Conservation (phyloP, 805 yeast genomes). For the Hyphopichia homilentoma region DNA sequence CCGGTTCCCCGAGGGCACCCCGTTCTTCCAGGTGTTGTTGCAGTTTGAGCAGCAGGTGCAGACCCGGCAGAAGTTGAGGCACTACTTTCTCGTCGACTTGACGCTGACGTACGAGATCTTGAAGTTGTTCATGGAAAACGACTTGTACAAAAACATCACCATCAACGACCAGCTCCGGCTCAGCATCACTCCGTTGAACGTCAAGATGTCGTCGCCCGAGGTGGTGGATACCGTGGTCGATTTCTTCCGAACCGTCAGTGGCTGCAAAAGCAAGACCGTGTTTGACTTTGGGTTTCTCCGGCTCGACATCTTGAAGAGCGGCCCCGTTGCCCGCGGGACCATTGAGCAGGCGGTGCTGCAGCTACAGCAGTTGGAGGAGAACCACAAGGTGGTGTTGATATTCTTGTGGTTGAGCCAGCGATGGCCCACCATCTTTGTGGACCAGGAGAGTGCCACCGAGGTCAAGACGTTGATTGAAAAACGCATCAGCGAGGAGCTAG, state of each 20-base stretch:
- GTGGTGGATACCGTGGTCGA: conserved; percentile 41
- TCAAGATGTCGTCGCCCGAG: conserved; percentile 27
- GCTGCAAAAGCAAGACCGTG: conserved; percentile 50
- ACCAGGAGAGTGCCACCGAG: conserved; percentile 68
- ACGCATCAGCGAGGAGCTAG: conserved; percentile 49
- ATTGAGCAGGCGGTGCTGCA: conserved; percentile 16
- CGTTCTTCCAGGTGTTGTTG: conserved; percentile 43
- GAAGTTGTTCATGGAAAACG: conserved; percentile 37
- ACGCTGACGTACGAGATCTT: conserved; percentile 39
- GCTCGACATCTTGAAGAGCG: conserved; percentile 15
- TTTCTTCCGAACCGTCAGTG: conserved; percentile 51
- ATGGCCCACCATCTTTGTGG: conserved; percentile 78
- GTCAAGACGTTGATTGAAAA: conserved; percentile 67
- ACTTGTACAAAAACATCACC: conserved; percentile 24
- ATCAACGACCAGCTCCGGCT: conserved; percentile 56
- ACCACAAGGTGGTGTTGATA: conserved; percentile 63
- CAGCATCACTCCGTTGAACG: conserved; percentile 58
- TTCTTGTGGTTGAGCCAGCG: conserved; percentile 86
- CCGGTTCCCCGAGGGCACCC: conserved; percentile 50
- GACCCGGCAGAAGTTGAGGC: conserved; percentile 11
- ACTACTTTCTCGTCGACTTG: conserved; percentile 36
- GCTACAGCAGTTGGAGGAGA: conserved; percentile 47
- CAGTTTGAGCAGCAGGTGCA: conserved; percentile 45
- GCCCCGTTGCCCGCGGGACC: conserved; percentile 15
- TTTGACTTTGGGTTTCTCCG: conserved; percentile 46